phyloP scores from a whole-genome alignment of 164 flowering plant species.

The Cinnamomum micranthum region DNA sequence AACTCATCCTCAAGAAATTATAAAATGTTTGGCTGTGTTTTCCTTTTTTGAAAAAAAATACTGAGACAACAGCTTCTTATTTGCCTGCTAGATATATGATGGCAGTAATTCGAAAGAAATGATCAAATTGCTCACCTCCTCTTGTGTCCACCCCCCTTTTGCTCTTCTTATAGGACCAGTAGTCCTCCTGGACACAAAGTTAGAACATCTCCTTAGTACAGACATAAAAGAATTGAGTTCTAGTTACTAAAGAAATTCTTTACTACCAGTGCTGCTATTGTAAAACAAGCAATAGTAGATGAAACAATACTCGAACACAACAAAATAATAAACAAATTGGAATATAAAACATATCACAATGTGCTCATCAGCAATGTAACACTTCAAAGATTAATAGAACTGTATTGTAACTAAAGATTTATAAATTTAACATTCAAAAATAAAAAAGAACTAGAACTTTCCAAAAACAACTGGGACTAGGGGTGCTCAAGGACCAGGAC shows the following conservation, averaged over 20 bases:
- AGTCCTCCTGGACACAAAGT: slow-evolving; percentile 50
- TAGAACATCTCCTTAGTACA: background rate
- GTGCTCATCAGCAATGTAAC: background rate
- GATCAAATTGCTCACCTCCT: slow-evolving; percentile 51
- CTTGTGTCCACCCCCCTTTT: slow-evolving; percentile 95
- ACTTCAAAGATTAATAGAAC: no score
- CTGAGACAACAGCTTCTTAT: background rate
- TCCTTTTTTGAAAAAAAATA: no score
- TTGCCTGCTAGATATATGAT: background rate
- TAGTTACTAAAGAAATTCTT: background rate
- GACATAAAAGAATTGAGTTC: background rate
- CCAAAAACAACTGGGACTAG: no score
- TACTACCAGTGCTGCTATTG: background rate
- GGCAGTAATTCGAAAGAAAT: no score
- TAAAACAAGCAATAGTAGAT: background rate
- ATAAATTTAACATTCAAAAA: no score
- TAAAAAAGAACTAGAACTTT: no score
- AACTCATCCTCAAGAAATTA: no score
- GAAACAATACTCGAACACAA: background rate
- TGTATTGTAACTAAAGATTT: no score
- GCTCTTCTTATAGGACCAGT: slow-evolving; percentile 93
- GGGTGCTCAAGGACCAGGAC: no score
- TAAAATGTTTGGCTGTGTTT: no score
- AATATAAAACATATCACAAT: background rate
- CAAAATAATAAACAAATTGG: background rate